Evolutionary conservation across 768 basidiomycete genomes (phyloP), one percentile per base, ranked within the genome.

Genomic region (Rhodosporidiobolus odoratus): DNA sequence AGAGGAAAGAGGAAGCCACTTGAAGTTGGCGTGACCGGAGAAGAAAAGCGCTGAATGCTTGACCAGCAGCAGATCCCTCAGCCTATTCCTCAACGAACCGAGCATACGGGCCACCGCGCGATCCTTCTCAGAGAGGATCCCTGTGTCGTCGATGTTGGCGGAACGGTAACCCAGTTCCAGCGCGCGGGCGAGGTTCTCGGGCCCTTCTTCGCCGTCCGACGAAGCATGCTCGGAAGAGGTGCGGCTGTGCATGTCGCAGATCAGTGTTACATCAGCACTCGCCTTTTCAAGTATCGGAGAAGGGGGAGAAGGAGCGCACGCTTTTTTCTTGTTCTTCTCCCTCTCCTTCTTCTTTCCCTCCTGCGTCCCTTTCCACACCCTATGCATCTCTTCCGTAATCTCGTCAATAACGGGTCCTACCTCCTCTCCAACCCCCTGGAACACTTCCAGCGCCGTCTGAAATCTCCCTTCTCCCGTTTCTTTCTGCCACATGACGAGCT

Each of bases 151-250:
- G 3, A 16, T 12, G n/a, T 75, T 69, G 13, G 56, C 69, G 37
- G 65, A 60, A 32, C 66, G 62, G 41, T 81, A 81, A 1, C 69
- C 67, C 13, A 98, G 82, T 76, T 98, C 95, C 58, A 87, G 82
- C 1, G 91, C 92, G 68, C 65, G 63, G 12, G 47, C 61, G n/a
- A 74, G 32, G 21, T 50, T 61, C 1, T 62, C 38, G 15, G 21
- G 48, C n/a, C 48, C 8, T 17, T 43, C 64, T 5, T 34, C 6
- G 2, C n/a, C 30, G 9, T 38, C 21, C n/a, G n/a, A n/a, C n/a
- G n/a, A n/a, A n/a, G n/a, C n/a, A n/a, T n/a, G n/a, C 34, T 15
- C 9, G 3, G 37, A 57, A 7, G 58, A 25, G n/a, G 63, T 13
- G 9, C 23, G n/a, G 53, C 34, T 40, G 38, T 21, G n/a, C n/a